Percentiles rank a stretch among this genome's conserved stretches.
These are phyloP conservation scores for Fusarium foetens DNA, from an alignment of 2,329 filamentous ascomycete genomes.

Conservation along the genomic window DNA sequence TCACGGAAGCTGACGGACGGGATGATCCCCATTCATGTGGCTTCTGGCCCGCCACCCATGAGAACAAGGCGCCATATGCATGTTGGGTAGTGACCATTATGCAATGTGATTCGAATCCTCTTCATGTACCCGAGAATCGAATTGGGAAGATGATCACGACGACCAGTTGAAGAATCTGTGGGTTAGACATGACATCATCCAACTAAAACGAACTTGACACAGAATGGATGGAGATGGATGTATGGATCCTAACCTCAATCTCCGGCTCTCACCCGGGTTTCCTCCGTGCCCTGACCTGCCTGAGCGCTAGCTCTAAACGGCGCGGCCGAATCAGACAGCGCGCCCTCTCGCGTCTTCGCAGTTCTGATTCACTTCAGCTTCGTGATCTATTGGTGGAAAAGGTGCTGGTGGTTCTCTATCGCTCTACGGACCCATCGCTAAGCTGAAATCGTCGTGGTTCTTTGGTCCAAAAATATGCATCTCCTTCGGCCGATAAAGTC, in stretches of 20 bases:
- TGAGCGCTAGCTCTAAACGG: not conserved
- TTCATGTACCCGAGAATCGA: not conserved
- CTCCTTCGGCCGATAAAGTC: constrained; percentile 33
- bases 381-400: constrained; percentile 29
- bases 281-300: constrained; percentile 11
- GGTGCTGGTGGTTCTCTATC: constrained; percentile 6
- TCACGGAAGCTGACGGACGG: constrained; percentile 24
- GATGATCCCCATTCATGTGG: constrained; percentile 4
- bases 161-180: not conserved
- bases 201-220: not conserved
- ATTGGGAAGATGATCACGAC: not conserved
- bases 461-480: constrained; percentile 5
- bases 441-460: not conserved
- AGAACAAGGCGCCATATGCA: constrained; percentile 16
- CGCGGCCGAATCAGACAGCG: not conserved
- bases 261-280: constrained; percentile 35
- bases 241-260: constrained; percentile 12
- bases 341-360: constrained; percentile 28
- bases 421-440: constrained; percentile 1
- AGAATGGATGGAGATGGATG: not conserved
- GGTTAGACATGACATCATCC: constrained; percentile 26
- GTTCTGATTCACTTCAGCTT: not conserved
- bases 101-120: not conserved
- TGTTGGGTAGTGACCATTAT: not conserved
- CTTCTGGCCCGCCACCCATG: constrained; percentile 8